Base-by-base conservation (phyloP, 2,329 filamentous ascomycete species). In the Ophiostoma populinum region DNA sequence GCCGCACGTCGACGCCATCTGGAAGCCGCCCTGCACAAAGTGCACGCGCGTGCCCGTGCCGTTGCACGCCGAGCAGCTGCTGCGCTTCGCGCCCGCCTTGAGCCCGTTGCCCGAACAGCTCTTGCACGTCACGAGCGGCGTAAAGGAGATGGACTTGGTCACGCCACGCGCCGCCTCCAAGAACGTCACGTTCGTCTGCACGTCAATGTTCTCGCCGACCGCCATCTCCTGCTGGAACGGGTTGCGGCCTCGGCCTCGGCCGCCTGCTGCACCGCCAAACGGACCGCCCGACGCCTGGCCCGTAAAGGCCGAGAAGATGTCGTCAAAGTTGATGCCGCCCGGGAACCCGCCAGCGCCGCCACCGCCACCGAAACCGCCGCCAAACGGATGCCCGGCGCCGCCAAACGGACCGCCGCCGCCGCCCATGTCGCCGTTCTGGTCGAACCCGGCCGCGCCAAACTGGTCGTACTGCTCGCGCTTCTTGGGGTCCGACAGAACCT, bases 141-240 rank as follows among this genome's bases (percentile, higher is more conserved):
- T 82, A 46, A 94, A 80, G 45, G 67, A 72, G 39, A 98, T 81
- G n/a, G 85, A 79, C 58, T 93, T 92, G 49, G 65, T 75, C 7
- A 79, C 77, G 24, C 90, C 90, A 56, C 92, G 93, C 8, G 90
- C 90, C 6, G 90, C 83, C 51, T 98, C 90, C 74, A 90, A 80
- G 55, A 98, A 98, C 0, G 80, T 85, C 46, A 98, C 87, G 52
- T 72, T 90, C 33, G 82, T 75, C 56, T 93, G 83, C 17, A 94
- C 80, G 54, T 95, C 87, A 48, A 98, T 93, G 53, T 92, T 85
- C 43, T 95, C 85, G 41, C 90, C 90, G n/a, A 93, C 78, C 46
- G 92, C 53, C 15, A 92, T 72, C 52, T 92, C 78, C 47, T 83
- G 61, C 45, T 64, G 71, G 51, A 90, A 90, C 9, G 80, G 77